Base-by-base conservation (phyloP, 257 asterid species). In the Ocimum tenuiflorum region DNA sequence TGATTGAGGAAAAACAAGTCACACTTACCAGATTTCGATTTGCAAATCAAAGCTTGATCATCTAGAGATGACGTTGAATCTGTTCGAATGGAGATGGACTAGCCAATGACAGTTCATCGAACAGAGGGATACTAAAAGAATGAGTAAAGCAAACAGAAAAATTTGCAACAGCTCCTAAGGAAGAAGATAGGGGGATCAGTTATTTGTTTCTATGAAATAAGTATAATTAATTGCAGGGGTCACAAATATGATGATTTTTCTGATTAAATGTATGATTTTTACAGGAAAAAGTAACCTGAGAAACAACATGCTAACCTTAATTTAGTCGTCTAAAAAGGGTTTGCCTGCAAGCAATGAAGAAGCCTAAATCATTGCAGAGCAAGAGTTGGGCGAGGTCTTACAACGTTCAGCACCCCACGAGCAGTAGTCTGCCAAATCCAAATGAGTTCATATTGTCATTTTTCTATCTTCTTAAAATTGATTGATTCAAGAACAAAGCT, bases 361-460 rank as follows among this genome's bases (percentile, higher is more conserved):
- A 17, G 45, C 45, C 46, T 69, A 61, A 65, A 65, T 84, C 80
- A 86, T 67, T 78, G 85, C 75, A 71, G 79, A 77, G 81, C 55
- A 33, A 79, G 80, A 27, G 88, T 36, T 50, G 96, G 86, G 15
- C 95, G 95, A 45, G 95, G 95, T 72, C 88, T 85, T 51, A 76
- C 95, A 43, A 90, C 94, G 65, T 90, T 90, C 77, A 94, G 75
- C 68, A 89, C 99, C 51, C 96, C 96, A 82, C 85, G 82, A 46
- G 99, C 99, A 73, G 95, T 94, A 75, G 91, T 89, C 99, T 94
- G 82, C 23, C 68, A 70, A n/a, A 73, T 19, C 73, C 19, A 56
- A 65, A 73, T 60, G 35, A 14, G 63, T 36, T 39, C 53, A 48
- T 54, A 36, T 50, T 45, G 59, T 42, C 41, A 14, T 38, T 46